Percentiles rank a stretch among this genome's conserved stretches.
Conservation (phyloP, 495 filamentous ascomycete species). For the Usnea hakonensis region DNA sequence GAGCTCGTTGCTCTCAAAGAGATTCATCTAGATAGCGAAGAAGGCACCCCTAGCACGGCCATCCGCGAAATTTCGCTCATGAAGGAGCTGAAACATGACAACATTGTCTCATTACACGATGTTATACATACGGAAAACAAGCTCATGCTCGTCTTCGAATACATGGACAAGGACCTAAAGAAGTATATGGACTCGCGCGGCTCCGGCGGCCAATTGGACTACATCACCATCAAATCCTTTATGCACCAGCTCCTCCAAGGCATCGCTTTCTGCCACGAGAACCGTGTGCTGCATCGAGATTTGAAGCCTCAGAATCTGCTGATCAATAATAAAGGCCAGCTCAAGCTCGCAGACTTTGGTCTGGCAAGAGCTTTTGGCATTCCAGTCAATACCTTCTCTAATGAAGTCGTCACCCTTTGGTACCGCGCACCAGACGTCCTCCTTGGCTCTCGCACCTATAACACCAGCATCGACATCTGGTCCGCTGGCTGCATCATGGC, state of each 20-base stretch:
- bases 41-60: slow-evolving; percentile 95
- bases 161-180: slow-evolving; percentile 98
- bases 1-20: slow-evolving; percentile 97
- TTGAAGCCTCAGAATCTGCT: slow-evolving; percentile 92
- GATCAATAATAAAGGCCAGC: slow-evolving; percentile 82
- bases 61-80: slow-evolving; percentile 98
- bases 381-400: slow-evolving; percentile 95
- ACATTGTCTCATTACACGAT: slow-evolving; percentile 95
- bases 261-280: slow-evolving; percentile 95
- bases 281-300: slow-evolving; percentile 91
- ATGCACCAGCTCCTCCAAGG: slow-evolving; percentile 93
- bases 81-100: slow-evolving; percentile 98
- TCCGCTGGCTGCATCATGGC: slow-evolving; percentile 97
- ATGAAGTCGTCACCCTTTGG: slow-evolving; percentile 96
- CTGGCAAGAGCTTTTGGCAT: slow-evolving; percentile 91
- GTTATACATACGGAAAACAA: slow-evolving; percentile 99
- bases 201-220: slow-evolving; percentile 74
- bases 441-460: slow-evolving; percentile 84
- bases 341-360: slow-evolving; percentile 94
- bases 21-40: slow-evolving; percentile 97
- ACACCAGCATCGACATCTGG: slow-evolving; percentile 98
- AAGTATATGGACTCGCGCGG: slow-evolving; percentile 95
- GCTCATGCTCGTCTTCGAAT: slow-evolving; percentile 98
- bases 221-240: slow-evolving; percentile 87
- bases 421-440: slow-evolving; percentile 92